phyloP scores from a whole-genome alignment of 225 moss, liverwort and hornwort species.

The Physcomitrellopsis africana region DNA sequence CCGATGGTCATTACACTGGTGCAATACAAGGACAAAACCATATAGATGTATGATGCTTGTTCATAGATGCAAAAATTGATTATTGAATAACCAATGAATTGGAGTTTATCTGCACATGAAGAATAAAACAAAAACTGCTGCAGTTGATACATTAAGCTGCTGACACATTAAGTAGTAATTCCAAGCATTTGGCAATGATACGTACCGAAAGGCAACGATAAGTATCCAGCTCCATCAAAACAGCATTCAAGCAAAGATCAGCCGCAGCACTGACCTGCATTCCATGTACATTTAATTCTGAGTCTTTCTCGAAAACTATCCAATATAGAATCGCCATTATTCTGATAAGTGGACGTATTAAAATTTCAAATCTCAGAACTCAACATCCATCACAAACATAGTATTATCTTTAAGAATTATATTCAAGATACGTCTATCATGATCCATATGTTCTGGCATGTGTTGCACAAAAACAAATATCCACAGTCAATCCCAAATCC shows the following conservation, averaged over 20 bases:
- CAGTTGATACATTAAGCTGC: constrained; percentile 15
- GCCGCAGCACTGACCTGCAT: constrained; percentile 83
- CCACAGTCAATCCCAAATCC: not conserved
- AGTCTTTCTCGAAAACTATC: not conserved
- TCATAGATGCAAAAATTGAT: constrained; percentile 3
- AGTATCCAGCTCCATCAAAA: constrained; percentile 85
- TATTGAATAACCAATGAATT: not conserved
- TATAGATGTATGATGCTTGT: constrained; percentile 4
- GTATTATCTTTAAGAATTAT: constrained; percentile 8
- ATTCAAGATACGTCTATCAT: not conserved
- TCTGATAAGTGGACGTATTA: constrained; percentile 4
- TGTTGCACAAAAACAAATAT: not conserved
- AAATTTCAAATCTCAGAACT: not conserved
- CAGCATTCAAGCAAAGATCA: constrained; percentile 76
- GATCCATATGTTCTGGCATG: too few species aligned
- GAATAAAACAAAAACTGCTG: not conserved
- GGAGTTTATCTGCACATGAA: not conserved
- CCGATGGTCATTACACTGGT: constrained; percentile 17
- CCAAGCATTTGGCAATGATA: constrained; percentile 2
- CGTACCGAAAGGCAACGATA: constrained; percentile 79
- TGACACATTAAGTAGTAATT: not conserved
- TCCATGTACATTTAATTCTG: constrained; percentile 21
- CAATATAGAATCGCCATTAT: not conserved
- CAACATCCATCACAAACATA: too few species aligned
- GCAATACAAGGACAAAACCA: not conserved